Base-by-base conservation (phyloP, 108 stramenopile species). In the Licmophora abbreviata region DNA sequence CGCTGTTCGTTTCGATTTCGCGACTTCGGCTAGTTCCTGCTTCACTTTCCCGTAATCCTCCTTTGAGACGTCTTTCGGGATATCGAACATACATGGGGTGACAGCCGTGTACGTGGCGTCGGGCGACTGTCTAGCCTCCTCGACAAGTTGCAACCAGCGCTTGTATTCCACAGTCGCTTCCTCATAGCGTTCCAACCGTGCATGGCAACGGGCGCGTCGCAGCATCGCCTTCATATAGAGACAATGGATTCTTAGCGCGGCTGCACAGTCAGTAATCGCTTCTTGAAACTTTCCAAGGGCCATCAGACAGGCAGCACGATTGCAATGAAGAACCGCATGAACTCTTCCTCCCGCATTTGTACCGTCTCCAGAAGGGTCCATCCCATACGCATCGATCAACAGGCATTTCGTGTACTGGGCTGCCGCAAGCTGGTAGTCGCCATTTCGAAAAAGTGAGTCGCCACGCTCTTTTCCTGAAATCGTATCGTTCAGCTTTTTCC, bases 221-320 rank as follows among this genome's bases (percentile, higher is more conserved):
- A 93, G 68, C 71, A 87, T 74, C 0, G 92, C 92, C 54, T 93
- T 93, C 78, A 87, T 85, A 64, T 93, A 93, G 29, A 71, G 75
- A 14, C 79, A 64, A 49, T 93, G 81, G 24, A 93, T 85, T 4
- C 71, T 59, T 30, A 93, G 64, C n/a, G 92, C 87, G 20, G 76
- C 68, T 8, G 85, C 75, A 53, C 92, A 93, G 55, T 93, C 92
- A 24, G 67, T 70, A 10, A 83, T 63, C 0, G 86, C 92, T 48
- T 83, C 85, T 0, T 66, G 48, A 51, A 72, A 80, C 23, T 71
- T 70, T 35, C 72, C 71, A 38, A 82, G 31, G 0, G 76, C 83
- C 85, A 93, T 93, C 27, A 85, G 66, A 60, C 85, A 85, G 21
- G 92, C 92, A 37, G 92, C 92, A 8, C 92, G 74, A 45, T 93